These are phyloP conservation scores for Aspergillus steynii DNA, from an alignment of 495 filamentous ascomycete species.

Conservation along the genomic window DNA sequence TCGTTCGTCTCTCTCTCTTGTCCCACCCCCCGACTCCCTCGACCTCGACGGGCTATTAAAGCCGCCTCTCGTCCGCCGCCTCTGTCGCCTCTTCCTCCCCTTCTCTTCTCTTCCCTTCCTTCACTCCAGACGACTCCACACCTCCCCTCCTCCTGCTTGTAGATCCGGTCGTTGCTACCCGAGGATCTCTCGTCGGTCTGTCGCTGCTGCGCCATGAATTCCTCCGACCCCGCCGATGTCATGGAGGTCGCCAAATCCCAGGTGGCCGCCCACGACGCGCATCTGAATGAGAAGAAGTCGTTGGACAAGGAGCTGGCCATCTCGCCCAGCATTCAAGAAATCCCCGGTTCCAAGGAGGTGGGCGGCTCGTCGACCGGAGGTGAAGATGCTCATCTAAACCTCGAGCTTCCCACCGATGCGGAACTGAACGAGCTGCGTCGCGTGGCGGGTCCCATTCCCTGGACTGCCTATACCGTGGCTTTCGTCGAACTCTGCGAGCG, in stretches of 20 bases:
- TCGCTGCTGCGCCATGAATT: constrained; percentile 28
- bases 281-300: constrained; percentile 14
- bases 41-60: neutral
- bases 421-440: constrained; percentile 62
- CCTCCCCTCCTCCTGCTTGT: neutral
- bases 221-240: constrained; percentile 31
- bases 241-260: constrained; percentile 31
- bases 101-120: neutral
- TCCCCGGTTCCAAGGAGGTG: constrained; percentile 14
- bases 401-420: constrained; percentile 55
- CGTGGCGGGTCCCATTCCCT: constrained; percentile 65
- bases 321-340: constrained; percentile 16
- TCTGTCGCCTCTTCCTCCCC: neutral
- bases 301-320: constrained; percentile 11
- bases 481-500: constrained; percentile 78
- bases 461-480: constrained; percentile 65
- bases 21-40: neutral
- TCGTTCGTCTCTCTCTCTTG: neutral
- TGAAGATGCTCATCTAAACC: constrained; percentile 22
- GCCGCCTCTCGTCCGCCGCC: neutral
- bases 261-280: constrained; percentile 22
- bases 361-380: constrained; percentile 6
- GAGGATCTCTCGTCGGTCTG: neutral
- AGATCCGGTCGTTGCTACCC: neutral
- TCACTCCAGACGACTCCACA: neutral